Base-by-base conservation (phyloP, 2,329 filamentous ascomycete species). In the Alternaria sp. region DNA sequence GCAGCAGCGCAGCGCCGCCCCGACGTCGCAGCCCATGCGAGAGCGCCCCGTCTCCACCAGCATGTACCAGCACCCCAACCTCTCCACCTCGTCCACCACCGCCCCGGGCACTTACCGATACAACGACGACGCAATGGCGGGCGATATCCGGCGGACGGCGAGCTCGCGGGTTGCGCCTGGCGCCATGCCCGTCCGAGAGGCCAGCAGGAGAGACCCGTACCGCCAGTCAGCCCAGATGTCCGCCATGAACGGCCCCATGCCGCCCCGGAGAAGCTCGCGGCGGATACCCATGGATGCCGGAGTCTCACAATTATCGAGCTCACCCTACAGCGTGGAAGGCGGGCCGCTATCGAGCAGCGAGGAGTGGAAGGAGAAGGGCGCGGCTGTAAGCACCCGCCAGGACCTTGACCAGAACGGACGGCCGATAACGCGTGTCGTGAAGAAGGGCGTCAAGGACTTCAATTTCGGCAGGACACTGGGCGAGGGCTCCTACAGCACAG, bases 371-470 rank as follows among this genome's bases (percentile, higher is more conserved):
- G 95, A 99, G 45, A 90, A 91, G 64, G 96, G 96, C 46, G 95
- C 96, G n/a, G 93, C 95, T 2, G 89, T 96, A 26, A 90, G 90
- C 17, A 86, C 94, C 56, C 88, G 91, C 61, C 90, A 93, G 77
- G 94, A 97, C 76, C 86, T 93, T 25, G 96, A 98, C 79, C 88
- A 91, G 28, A 92, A 90, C 69, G 96, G 96, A 19, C 91, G 93
- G 69, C 89, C 92, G 4, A 86, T 97, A 9, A 86, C 93, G 66
- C 90, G 93, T 65, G 90, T 92, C 62, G 90, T 98, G 57, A 98
- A 98, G 81, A 99, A 99, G 79, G 96, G 96, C 3, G 96, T 99
- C 47, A 92, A 96, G 69, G 96, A 99, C 82, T 99, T 99, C 81
- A 91, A 90, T 40, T 99, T 99, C 81, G 94, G 94, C 23, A 88